phyloP scores from a whole-genome alignment of 2,329 filamentous ascomycete species.

The Aspergillus spinulosporus region DNA sequence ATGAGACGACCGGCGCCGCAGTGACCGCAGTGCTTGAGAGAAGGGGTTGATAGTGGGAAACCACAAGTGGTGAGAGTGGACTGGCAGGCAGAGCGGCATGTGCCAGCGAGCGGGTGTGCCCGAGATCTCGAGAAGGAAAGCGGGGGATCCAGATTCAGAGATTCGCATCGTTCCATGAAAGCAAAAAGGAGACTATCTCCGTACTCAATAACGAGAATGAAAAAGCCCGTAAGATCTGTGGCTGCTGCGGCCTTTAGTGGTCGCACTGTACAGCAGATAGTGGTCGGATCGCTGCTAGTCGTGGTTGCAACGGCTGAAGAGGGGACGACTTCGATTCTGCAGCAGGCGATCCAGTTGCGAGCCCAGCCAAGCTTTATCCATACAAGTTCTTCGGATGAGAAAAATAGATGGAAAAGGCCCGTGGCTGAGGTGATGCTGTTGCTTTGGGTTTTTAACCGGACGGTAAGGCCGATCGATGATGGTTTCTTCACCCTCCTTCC shows the following conservation, averaged over 20 bases:
- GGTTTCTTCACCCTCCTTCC: not conserved
- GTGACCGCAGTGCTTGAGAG: not conserved
- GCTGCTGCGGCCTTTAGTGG: slow-evolving; percentile 20
- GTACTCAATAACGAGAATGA: not conserved
- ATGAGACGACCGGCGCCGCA: not conserved
- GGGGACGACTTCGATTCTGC: slow-evolving; percentile 15
- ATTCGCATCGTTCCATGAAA: not conserved
- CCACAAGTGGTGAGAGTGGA: slow-evolving; percentile 14
- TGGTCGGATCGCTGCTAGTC: slow-evolving; percentile 23
- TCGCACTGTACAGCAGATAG: slow-evolving; percentile 17
- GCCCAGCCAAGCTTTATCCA: not conserved
- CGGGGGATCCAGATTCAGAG: slow-evolving; percentile 19
- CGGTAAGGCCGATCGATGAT: not conserved
- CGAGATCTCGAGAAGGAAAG: slow-evolving; percentile 31
- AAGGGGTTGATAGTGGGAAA: not conserved
- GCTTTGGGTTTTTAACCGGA: not conserved
- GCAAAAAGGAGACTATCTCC: slow-evolving; percentile 14
- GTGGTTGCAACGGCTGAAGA: slow-evolving; percentile 24
- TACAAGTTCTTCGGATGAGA: no score
- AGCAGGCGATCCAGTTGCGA: slow-evolving; percentile 22
- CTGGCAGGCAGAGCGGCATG: slow-evolving; percentile 15
- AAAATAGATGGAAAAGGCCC: no score
- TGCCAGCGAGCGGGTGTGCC: slow-evolving; percentile 26
- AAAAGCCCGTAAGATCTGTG: not conserved
- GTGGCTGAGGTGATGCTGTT: not conserved